Percentiles rank a stretch among this genome's conserved stretches.
phyloP scores from a whole-genome alignment of 176 grass and related monocot genomes.

The Aegilops umbellulata region DNA sequence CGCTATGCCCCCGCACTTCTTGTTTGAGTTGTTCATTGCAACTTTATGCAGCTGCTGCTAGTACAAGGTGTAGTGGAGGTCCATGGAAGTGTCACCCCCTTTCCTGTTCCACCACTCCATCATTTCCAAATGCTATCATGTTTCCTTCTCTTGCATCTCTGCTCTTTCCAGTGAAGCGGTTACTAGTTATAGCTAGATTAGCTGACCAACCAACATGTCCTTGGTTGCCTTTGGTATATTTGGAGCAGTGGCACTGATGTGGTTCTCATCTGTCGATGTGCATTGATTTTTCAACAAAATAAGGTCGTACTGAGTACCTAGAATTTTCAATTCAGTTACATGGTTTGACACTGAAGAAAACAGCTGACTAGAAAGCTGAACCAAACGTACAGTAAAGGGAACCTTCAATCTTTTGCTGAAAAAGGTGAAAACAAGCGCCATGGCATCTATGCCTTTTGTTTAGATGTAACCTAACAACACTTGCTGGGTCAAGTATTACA shows the following conservation, averaged over 20 bases:
- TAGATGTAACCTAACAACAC: background rate
- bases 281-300: background rate
- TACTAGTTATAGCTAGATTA: background rate
- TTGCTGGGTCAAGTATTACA: background rate
- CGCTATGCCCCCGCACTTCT: background rate
- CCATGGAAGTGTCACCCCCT: conserved; percentile 1
- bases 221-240: background rate
- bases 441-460: background rate
- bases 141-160: background rate
- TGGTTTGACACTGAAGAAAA: background rate
- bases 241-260: background rate
- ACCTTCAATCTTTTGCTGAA: background rate
- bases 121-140: background rate
- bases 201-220: background rate
- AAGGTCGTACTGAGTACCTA: background rate
- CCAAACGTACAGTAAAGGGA: background rate
- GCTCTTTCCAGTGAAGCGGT: background rate
- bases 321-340: background rate
- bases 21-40: background rate
- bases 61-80: conserved; percentile 21
- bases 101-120: conserved; percentile 19
- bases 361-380: background rate
- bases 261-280: background rate
- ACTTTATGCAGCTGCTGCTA: background rate
- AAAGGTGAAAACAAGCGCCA: background rate